phyloP scores from a whole-genome alignment of 441 rosid species.

The Caryocar brasiliense region DNA sequence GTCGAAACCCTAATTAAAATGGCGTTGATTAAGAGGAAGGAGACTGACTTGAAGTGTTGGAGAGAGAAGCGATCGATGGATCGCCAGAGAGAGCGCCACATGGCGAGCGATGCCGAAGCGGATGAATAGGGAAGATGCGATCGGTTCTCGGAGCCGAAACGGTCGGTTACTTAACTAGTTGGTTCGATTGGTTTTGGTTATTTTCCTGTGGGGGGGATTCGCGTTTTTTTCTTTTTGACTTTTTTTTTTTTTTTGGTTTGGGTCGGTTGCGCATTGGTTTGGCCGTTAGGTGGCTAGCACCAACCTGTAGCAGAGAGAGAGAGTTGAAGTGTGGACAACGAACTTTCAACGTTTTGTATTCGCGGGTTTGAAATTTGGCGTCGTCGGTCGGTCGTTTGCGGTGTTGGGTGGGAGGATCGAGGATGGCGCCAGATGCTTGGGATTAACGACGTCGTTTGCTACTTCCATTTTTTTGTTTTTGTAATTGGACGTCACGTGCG shows the following conservation, averaged over 20 bases:
- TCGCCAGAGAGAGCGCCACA: conserved; percentile 70
- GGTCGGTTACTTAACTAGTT: no score
- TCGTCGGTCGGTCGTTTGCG: neutral
- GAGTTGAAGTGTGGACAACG: no score
- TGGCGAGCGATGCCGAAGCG: conserved; percentile 15
- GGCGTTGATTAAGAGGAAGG: neutral
- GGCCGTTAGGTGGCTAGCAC: conserved; percentile 22
- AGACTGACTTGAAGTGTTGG: conserved; percentile 48
- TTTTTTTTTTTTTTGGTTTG: neutral
- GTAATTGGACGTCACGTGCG: no score
- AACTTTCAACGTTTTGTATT: conserved; percentile 30
- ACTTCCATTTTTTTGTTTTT: no score
- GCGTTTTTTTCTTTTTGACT: no score
- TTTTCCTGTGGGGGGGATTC: no score
- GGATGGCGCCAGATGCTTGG: no score
- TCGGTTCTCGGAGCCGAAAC: no score
- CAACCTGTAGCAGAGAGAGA: no score
- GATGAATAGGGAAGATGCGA: neutral
- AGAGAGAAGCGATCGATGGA: conserved; percentile 70
- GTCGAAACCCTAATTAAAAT: neutral
- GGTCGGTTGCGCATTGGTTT: conserved; percentile 8
- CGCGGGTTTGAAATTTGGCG: neutral
- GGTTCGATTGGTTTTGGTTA: no score
- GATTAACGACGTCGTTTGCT: no score
- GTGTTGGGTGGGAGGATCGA: no score